Conservation (phyloP, 345 rosid species). For the Sapria himalayana region DNA sequence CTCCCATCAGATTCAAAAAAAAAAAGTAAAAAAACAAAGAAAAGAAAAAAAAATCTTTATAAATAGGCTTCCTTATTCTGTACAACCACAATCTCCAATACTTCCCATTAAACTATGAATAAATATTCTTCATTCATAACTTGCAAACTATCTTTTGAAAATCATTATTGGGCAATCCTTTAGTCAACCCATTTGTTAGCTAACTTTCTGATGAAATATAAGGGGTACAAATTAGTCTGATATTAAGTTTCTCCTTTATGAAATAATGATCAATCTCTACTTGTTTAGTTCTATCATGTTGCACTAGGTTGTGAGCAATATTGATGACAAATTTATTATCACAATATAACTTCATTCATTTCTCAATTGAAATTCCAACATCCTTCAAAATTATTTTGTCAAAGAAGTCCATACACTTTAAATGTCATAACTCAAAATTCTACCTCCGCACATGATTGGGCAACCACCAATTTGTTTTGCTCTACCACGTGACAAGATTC, state of each 20-base stretch:
- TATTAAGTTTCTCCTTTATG: background rate
- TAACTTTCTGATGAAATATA: background rate
- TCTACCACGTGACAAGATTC: background rate
- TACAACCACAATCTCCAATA: background rate
- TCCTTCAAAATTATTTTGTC: background rate
- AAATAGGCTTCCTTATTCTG: too few relatives aligned
- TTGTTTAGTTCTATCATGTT: slow-evolving; percentile 4
- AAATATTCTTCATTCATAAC: background rate
- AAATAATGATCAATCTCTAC: background rate
- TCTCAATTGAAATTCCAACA: background rate
- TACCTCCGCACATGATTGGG: background rate
- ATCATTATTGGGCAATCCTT: background rate
- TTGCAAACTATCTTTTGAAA: background rate
- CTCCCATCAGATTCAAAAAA: too few relatives aligned
- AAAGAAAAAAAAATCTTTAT: too few relatives aligned
- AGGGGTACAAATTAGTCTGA: background rate
- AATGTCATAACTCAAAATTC: background rate
- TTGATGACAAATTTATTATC: background rate
- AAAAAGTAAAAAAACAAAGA: too few relatives aligned
- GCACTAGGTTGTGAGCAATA: background rate
- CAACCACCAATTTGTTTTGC: too few relatives aligned
- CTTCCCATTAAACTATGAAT: background rate
- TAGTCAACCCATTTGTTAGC: background rate
- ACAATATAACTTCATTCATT: background rate
- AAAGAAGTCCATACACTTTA: background rate